Evolutionary conservation across 78 protist genomes (phyloP).

Genomic region (Planoprotostelium fungivorum): DNA sequence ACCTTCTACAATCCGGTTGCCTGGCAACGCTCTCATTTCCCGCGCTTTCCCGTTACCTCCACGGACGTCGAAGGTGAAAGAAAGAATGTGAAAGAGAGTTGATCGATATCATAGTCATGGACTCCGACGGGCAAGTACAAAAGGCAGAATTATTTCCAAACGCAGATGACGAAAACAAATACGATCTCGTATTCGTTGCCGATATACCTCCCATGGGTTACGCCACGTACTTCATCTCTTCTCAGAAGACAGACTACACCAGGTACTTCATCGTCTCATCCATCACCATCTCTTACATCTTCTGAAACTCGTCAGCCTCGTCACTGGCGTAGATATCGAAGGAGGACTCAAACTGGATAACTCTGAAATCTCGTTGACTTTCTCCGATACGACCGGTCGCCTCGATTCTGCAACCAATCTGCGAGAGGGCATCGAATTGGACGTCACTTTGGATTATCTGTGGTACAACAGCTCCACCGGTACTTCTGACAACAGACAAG

Average conservation of each 20-base stretch:
- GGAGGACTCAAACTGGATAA: conserved; percentile 20
- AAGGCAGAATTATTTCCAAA: not conserved
- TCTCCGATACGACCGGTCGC: conserved; percentile 34
- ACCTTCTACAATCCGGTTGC: conserved; percentile 25
- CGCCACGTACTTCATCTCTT: conserved; percentile 3
- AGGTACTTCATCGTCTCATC: not conserved
- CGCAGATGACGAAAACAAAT: not conserved
- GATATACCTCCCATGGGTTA: conserved; percentile 37
- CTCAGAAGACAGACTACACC: not conserved
- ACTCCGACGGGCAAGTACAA: not conserved
- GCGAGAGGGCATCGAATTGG: not conserved
- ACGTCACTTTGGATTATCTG: conserved; percentile 20
- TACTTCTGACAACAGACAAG: conserved; percentile 21
- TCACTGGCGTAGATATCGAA: not conserved
- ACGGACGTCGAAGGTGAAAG: not conserved
- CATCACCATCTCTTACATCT: too few species aligned
- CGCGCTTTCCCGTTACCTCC: conserved; percentile 31
- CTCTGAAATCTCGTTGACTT: not conserved
- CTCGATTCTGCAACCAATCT: conserved; percentile 19
- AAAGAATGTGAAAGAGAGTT: not conserved
- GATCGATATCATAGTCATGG: not conserved
- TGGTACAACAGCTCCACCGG: conserved; percentile 46
- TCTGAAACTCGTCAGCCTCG: not conserved
- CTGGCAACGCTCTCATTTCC: conserved; percentile 19
- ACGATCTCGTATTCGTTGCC: conserved; percentile 2